A percentile compares a stretch with the other conserved stretches of the same genome.
Evolutionary conservation across 768 basidiomycete genomes (phyloP).

Genomic region (Lactarius evosmus): DNA sequence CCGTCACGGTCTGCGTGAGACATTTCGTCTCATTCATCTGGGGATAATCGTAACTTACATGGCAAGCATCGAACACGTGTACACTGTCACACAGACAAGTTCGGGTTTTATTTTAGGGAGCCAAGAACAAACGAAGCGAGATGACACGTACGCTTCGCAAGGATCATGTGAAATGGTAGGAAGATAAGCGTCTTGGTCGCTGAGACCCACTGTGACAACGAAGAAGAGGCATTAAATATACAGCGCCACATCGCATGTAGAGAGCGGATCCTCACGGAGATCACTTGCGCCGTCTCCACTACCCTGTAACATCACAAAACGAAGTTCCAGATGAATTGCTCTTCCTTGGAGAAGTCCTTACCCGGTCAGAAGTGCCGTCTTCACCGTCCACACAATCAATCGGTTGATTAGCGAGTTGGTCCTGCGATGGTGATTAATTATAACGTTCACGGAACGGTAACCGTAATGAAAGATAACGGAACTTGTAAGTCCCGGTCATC

Average conservation of each 20-base stretch:
- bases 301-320: background rate
- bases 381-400: slow-evolving; percentile 17
- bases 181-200: slow-evolving; percentile 16
- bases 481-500: background rate
- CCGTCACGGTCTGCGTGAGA: background rate
- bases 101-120: background rate
- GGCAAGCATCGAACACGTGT: slow-evolving; percentile 22
- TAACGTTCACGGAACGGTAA: background rate
- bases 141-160: slow-evolving; percentile 13
- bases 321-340: background rate
- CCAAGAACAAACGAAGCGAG: no score
- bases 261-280: slow-evolving; percentile 1
- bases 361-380: slow-evolving; percentile 13
- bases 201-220: slow-evolving; percentile 5
- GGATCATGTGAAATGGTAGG: slow-evolving; percentile 19
- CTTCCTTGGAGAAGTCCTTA: background rate
- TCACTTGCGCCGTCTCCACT: slow-evolving; percentile 15
- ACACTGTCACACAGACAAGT: slow-evolving; percentile 3
- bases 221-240: background rate
- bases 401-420: slow-evolving; percentile 15
- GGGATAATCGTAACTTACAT: slow-evolving; percentile 3
- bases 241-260: no score
- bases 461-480: background rate
- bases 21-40: background rate
- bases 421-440: background rate